Conservation (phyloP, 2,329 filamentous ascomycete species). For the Elsinoe australis region DNA sequence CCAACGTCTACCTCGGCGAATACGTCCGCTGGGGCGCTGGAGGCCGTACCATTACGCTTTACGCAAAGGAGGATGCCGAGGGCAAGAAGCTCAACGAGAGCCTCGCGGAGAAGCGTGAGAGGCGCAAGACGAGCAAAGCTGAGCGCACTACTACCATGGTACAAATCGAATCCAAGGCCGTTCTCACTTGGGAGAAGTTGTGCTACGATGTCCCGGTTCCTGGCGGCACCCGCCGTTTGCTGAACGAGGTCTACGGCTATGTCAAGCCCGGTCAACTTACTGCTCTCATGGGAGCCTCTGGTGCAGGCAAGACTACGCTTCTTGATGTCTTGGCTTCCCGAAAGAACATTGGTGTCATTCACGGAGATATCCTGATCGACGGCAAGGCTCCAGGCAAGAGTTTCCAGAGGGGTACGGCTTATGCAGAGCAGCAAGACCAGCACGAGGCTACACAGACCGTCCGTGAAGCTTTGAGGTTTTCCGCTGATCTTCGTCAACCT, state of each 20-base stretch:
- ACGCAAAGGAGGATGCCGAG: slow-evolving; percentile 61
- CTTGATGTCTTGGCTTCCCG: slow-evolving; percentile 65
- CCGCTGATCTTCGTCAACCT: slow-evolving; percentile 55
- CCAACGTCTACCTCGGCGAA: slow-evolving; percentile 74
- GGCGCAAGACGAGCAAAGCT: slow-evolving; percentile 40
- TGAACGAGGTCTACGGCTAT: slow-evolving; percentile 43
- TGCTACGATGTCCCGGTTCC: slow-evolving; percentile 44
- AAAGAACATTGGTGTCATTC: slow-evolving; percentile 58
- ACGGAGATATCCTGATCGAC: slow-evolving; percentile 56
- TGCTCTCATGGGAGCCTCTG: slow-evolving; percentile 47
- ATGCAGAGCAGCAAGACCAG: slow-evolving; percentile 59
- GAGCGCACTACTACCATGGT: slow-evolving; percentile 50
- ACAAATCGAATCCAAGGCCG: slow-evolving; percentile 49
- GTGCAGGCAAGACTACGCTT: slow-evolving; percentile 80
- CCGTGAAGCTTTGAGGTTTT: slow-evolving; percentile 59
- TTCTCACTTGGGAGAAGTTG: slow-evolving; percentile 48
- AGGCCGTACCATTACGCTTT: slow-evolving; percentile 73
- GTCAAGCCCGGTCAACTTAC: slow-evolving; percentile 45
- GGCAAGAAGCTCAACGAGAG: slow-evolving; percentile 57
- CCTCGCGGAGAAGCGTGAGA: slow-evolving; percentile 52
- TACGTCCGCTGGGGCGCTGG: slow-evolving; percentile 69
- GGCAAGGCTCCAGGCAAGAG: slow-evolving; percentile 46
- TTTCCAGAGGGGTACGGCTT: slow-evolving; percentile 58
- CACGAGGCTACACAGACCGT: slow-evolving; percentile 57
- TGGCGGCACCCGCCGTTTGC: slow-evolving; percentile 38